phyloP scores from a whole-genome alignment of 1,284 basidiomycete genomes.

The Cryptococcus sp. region DNA sequence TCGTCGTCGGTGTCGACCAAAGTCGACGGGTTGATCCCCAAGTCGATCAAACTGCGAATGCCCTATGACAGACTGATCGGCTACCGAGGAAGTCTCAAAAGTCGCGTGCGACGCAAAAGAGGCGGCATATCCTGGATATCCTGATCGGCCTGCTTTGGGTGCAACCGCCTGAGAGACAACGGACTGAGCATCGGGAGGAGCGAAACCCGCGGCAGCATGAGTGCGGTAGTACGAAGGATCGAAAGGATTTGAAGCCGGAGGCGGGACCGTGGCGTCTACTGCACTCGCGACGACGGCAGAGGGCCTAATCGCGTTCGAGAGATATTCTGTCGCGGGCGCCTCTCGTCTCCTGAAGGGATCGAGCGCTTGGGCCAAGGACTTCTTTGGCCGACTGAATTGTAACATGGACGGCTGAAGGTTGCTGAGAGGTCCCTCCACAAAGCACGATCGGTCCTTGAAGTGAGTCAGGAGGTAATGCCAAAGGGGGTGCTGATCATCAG shows the following conservation, averaged over 20 bases:
- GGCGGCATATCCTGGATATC: slow-evolving; percentile 78
- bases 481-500: slow-evolving; percentile 71
- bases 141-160: slow-evolving; percentile 51
- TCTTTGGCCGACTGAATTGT: slow-evolving; percentile 92
- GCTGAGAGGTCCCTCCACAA: slow-evolving; percentile 94
- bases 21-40: slow-evolving; percentile 26
- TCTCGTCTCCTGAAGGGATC: slow-evolving; percentile 88
- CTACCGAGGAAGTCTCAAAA: slow-evolving; percentile 50
- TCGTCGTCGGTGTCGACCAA: slow-evolving; percentile 45
- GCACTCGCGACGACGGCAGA: background rate
- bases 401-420: slow-evolving; percentile 98
- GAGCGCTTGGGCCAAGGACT: slow-evolving; percentile 76
- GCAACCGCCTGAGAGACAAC: slow-evolving; percentile 84
- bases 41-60: slow-evolving; percentile 76
- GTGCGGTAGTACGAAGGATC: slow-evolving; percentile 92
- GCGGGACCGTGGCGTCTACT: slow-evolving; percentile 31
- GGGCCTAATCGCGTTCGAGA: slow-evolving; percentile 30
- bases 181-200: slow-evolving; percentile 90
- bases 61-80: slow-evolving; percentile 52
- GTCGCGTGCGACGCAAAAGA: slow-evolving; percentile 88
- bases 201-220: slow-evolving; percentile 89
- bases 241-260: slow-evolving; percentile 73
- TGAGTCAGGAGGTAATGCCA: slow-evolving; percentile 99
- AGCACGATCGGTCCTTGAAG: slow-evolving; percentile 91
- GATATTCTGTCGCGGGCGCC: slow-evolving; percentile 62